These are phyloP conservation scores for Capronia epimyces DNA, from an alignment of 2,329 filamentous ascomycete genomes.

Conservation along the genomic window DNA sequence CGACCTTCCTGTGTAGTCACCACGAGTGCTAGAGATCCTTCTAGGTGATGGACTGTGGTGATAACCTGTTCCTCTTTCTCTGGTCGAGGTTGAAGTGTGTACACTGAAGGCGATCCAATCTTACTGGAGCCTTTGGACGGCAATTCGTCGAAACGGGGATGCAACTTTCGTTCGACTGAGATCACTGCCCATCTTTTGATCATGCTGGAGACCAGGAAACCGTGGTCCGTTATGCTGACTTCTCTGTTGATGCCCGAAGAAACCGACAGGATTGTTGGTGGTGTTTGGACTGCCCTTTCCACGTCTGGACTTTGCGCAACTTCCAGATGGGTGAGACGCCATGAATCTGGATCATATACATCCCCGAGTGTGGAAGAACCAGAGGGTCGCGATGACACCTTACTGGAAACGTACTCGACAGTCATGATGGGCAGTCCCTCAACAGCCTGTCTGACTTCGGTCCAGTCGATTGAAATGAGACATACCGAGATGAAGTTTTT, in stretches of 20 bases:
- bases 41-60: constrained; percentile 5
- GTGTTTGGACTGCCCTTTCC: constrained; percentile 49
- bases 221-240: constrained; percentile 51
- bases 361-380: constrained; percentile 20
- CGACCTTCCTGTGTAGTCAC: constrained; percentile 36
- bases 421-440: constrained; percentile 31
- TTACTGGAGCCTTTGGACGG: constrained; percentile 39
- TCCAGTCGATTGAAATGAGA: constrained; percentile 31
- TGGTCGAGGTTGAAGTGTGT: constrained; percentile 12
- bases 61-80: constrained; percentile 24
- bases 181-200: constrained; percentile 77
- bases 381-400: constrained; percentile 24
- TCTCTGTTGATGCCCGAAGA: constrained; percentile 58
- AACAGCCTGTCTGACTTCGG: constrained; percentile 37
- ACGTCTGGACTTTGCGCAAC: constrained; percentile 63
- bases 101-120: constrained; percentile 2
- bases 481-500: constrained; percentile 20
- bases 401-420: constrained; percentile 16
- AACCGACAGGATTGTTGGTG: constrained; percentile 65
- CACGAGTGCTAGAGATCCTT: constrained; percentile 14
- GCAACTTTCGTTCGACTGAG: constrained; percentile 60
- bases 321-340: constrained; percentile 67
- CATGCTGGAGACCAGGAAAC: constrained; percentile 64
- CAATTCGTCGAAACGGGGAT: constrained; percentile 67
- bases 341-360: constrained; percentile 40